Base-by-base conservation (phyloP, 164 flowering plant species). In the Nelumbo lutea region DNA sequence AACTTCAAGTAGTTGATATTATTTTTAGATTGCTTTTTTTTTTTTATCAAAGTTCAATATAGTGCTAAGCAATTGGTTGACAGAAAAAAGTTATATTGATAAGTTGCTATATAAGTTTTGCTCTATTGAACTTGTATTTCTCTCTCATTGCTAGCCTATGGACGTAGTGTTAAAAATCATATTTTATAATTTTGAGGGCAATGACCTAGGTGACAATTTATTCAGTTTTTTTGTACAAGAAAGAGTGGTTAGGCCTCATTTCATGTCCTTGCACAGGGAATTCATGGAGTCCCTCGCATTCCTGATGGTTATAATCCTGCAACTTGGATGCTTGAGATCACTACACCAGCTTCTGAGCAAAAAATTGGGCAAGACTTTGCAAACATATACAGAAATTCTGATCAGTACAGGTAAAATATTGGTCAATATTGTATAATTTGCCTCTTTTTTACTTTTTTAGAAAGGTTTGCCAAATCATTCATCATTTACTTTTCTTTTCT, bases 291-390 rank as follows among this genome's bases (percentile, higher is more conserved):
- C 14, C 74, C 90, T 55, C 87, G 79, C 14, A 88, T 90, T 51
- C 80, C 87, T 7, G 62, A 61, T 70, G 96, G 89, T 40, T 91
- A 88, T 68, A 94, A 91, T 80, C 98, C 98, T 41, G 98, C 98
- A 38, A 91, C 97, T 59, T 94, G 98, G 98, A 85, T 94, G 95
- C 93, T 94, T 57, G 97, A 94, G 79, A 75, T 90, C 69, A 91
- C 82, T 70, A 91, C 95, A 45, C 81, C 89, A 52, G 86, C 89
- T 56, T 69, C 80, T 59, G 98, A 94, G 73, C 84, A 78, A 68
- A 87, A 67, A 72, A 73, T 89, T 61, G 87, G 86, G 15, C 61
- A 62, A 62, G 96, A 94, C 75, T 89, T 94, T 73, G 86, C 93
- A 1, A 72, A 76, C 48, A 57, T 83, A 57, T 94, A 91, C 79